Evolutionary conservation across 352 stramenopile genomes (phyloP), one percentile per base, ranked within the genome.

Genomic region (Pythium vanterpoolii): DNA sequence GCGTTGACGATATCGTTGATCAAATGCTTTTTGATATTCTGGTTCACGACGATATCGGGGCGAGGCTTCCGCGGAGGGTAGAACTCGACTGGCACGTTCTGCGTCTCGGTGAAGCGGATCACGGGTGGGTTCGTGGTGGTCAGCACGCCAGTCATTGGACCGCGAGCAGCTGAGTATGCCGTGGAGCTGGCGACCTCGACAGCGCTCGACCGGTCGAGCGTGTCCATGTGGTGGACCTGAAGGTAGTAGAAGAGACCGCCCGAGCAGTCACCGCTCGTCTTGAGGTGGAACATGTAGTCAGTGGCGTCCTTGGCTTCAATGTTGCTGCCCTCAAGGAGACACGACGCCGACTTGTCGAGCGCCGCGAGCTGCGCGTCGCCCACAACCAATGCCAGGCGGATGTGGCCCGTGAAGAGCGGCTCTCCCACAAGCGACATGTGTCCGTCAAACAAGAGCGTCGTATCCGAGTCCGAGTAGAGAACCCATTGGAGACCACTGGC

Each of bases 331-430:
- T 66, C 73, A 16, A 87, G 74, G 30, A 90, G 66, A 47, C 83
- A 92, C 46, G 72, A 76, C 33, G 73, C 79, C 66, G 87, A 86
- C 26, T 61, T 66, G 39, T 92, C 78, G 54, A 88, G 81, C 19
- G 76, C 65, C 0, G 65, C 51, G 9, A 81, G 68, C 23, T 82
- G 76, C 11, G 67, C 63, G 26, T 66, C 34, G 21, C 71, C 53
- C 16, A 76, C 33, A n/a, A 86, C 74, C 10, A 68, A 42, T 0
- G 72, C 80, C n/a, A 90, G 36, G 24, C 81, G 69, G 5, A 90
- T 34, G 18, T 57, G 56, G 2, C 78, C 81, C 3, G 68, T 73
- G 61, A 86, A 89, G 2, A 61, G n/a, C 5, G 39, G 2, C 66
- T 38, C 10, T 56, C 64, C 1, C 68, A 63, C 26, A 87, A 42